phyloP scores from a whole-genome alignment of 2,329 filamentous ascomycete genomes.

The Aspergillus luchuensis region DNA sequence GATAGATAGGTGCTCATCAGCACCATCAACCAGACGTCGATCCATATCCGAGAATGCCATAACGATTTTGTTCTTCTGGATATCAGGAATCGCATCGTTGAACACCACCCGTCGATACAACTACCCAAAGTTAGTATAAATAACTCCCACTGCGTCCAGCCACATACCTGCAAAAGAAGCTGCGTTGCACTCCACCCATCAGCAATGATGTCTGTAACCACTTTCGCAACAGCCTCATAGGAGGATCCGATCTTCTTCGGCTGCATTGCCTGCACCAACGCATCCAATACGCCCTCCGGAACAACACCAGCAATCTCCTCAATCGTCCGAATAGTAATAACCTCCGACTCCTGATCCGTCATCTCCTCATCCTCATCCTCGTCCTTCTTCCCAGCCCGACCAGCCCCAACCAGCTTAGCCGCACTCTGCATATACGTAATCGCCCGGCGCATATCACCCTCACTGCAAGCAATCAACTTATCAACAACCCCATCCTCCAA shows the following conservation, averaged over 20 bases:
- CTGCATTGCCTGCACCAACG: slow-evolving; percentile 73
- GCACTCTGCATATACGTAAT: slow-evolving; percentile 96
- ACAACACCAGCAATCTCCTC: slow-evolving; percentile 98
- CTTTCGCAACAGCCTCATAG: slow-evolving; percentile 74
- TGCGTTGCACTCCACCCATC: slow-evolving; percentile 97
- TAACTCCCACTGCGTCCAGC: background rate
- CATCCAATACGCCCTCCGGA: slow-evolving; percentile 70
- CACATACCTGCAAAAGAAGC: slow-evolving; percentile 72
- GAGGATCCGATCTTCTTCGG: slow-evolving; percentile 64
- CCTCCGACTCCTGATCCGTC: slow-evolving; percentile 52
- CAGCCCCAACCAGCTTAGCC: slow-evolving; percentile 78
- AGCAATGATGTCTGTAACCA: slow-evolving; percentile 87
- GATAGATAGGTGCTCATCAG: slow-evolving; percentile 91
- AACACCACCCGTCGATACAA: slow-evolving; percentile 76
- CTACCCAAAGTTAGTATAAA: slow-evolving; percentile 18
- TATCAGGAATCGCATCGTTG: slow-evolving; percentile 79
- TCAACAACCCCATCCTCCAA: slow-evolving; percentile 80
- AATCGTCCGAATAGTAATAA: slow-evolving; percentile 75
- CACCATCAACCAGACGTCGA: slow-evolving; percentile 89
- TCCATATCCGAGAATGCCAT: slow-evolving; percentile 90
- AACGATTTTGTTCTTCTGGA: slow-evolving; percentile 88
- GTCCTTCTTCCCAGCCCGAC: slow-evolving; percentile 48
- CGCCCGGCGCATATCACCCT: slow-evolving; percentile 92
- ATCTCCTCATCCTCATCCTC: slow-evolving; percentile 62
- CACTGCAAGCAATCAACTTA: slow-evolving; percentile 80